phyloP scores from a whole-genome alignment of 192 early-diverging fungal species.

The Kickxella alabastrina region DNA sequence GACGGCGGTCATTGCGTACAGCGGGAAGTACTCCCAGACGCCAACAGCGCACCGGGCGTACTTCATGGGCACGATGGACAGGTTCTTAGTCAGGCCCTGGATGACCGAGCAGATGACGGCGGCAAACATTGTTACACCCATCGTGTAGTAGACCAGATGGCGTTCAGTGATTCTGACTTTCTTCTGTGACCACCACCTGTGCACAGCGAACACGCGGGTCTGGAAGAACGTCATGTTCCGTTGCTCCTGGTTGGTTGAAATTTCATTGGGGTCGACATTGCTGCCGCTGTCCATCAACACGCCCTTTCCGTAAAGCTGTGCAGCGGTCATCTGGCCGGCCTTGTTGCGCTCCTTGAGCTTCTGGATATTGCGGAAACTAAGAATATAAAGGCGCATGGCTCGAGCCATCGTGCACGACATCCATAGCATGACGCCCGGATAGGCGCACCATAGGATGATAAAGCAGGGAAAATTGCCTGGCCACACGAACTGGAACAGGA shows the following conservation, averaged over 20 bases:
- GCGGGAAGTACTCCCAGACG: constrained; percentile 53
- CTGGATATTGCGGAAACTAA: constrained; percentile 49
- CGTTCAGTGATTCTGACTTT: constrained; percentile 46
- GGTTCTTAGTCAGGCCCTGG: constrained; percentile 44
- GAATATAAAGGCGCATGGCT: constrained; percentile 47
- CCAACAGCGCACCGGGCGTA: constrained; percentile 45
- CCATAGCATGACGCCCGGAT: constrained; percentile 53
- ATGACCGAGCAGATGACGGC: constrained; percentile 40
- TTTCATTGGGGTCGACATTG: constrained; percentile 7
- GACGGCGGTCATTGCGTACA: constrained; percentile 40
- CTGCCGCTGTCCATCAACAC: constrained; percentile 21
- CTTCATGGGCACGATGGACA: constrained; percentile 40
- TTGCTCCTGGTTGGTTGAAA: neutral
- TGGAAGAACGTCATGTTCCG: neutral
- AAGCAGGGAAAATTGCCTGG: constrained; percentile 51
- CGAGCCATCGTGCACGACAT: constrained; percentile 49
- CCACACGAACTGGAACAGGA: constrained; percentile 53
- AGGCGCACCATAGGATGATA: constrained; percentile 48
- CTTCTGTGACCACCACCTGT: constrained; percentile 36
- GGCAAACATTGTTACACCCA: constrained; percentile 30
- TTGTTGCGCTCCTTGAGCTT: constrained; percentile 50
- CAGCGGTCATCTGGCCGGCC: constrained; percentile 48
- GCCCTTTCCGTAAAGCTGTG: constrained; percentile 49
- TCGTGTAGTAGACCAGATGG: constrained; percentile 42
- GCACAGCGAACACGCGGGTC: neutral